Evolutionary conservation across 2,329 filamentous ascomycete species (phyloP), one percentile per base, ranked within the genome.

Genomic region (Apiospora arundinis): DNA sequence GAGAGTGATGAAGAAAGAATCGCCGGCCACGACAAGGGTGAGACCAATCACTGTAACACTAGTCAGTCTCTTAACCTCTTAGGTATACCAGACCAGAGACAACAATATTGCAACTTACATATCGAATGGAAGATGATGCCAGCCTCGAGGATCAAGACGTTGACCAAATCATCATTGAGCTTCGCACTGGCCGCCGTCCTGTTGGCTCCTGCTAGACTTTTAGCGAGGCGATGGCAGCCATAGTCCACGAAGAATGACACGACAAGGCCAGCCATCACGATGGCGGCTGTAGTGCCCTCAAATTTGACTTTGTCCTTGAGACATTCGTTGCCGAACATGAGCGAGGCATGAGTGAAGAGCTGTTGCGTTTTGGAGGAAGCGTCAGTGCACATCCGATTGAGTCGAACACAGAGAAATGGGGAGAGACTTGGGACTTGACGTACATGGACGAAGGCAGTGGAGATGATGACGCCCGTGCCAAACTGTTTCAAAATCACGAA

Each of bases 71-170:
- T 14, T 45, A 2, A 16, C 16, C 9, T 45, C 42, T 4, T 45
- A 4, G 42, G 16, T 11, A 12, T 37, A 7, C 12, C 28, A 40
- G 12, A 8, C 18, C 56, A 6, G 18, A 45, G 42, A 45, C 42
- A 14, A 14, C 32, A 45, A 16, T 14, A 63, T 37, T 5, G 28
- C 2, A 18, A 81, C 88, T 81, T 84, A 91, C 89, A 81, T 21
- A 93, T 84, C 1, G 91, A 93, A 81, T 94, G 92, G 82, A 95
- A 95, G 66, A 94, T 85, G 70, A 95, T 91, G 3, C 92, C 92
- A 0, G 88, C 87, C 80, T 95, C 92, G 79, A 94, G 89, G 44
- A 94, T 89, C 21, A 89, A 76, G n/a, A 93, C 90, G 67, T 88
- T 88, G 44, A 92, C 83, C 69, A 90, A 25, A 23, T 75, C 74